Evolutionary conservation across 2,329 filamentous ascomycete genomes (phyloP), one percentile per base, ranked within the genome.

Genomic region (Thermoascus crustaceus): DNA sequence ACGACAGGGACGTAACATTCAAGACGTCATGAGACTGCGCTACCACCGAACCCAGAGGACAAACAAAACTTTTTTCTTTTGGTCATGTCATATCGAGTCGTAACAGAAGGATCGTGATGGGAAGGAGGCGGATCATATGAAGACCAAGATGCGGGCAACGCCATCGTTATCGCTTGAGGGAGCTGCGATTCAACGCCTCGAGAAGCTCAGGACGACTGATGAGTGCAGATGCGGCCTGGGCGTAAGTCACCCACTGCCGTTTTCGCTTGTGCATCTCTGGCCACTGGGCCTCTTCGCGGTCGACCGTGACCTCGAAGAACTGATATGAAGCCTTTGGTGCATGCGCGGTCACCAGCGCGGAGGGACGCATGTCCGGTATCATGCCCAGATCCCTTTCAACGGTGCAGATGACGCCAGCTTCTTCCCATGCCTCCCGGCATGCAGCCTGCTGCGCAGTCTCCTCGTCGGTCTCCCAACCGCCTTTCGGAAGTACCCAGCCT

Each of bases 381-480:
- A 82, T 75, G 45, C 88, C 88, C 33, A 98, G 74, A 60, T 94
- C 86, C 58, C 81, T 82, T 51, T 82, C 80, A 60, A 95, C 80
- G 40, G 76, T 81, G 62, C 89, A 84, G 52, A 83, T 72, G 54
- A 96, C 93, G 53, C 91, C 91, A 26, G 88, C 91, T 67, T 96
- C 91, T 68, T 96, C 91, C 91, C 91, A 96, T 42, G 91, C 91
- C 64, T 98, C 91, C 48, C 91, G 72, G 71, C 71, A 82, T 64
- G 78, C 78, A 37, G 91, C 91, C 38, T 91, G 85, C 58, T 89
- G 76, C 43, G 82, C 78, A 44, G 85, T 91, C 43, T 80, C 76
- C 66, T 98, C 91, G 63, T 98, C 91, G 21, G 79, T 82, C 63
- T 98, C 91, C 88, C 91, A 98, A 41, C 91, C 91, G 56, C 91